A percentile compares a stretch with the other conserved stretches of the same genome.
Conservation (phyloP, 257 asterid species). For the Marsdenia floribunda region DNA sequence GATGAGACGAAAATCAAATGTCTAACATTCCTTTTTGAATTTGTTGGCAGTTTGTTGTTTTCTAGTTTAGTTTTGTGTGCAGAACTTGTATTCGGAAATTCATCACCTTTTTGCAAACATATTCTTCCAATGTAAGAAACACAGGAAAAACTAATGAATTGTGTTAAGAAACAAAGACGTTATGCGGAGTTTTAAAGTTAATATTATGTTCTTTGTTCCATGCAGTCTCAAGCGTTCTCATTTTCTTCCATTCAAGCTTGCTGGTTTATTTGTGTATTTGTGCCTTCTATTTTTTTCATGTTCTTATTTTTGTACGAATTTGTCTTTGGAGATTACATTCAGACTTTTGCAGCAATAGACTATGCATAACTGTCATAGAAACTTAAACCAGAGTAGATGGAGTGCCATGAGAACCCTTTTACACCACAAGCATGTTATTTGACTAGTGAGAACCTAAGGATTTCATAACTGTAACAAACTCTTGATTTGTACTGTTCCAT, state of each 20-base stretch:
- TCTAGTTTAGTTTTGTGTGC: neutral
- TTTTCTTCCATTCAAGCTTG: neutral
- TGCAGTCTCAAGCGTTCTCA: neutral
- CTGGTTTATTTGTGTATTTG: neutral
- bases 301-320: neutral
- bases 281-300: neutral
- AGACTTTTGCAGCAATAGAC: neutral
- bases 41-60: neutral
- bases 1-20: neutral
- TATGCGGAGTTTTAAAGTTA: neutral
- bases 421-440: neutral
- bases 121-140: neutral
- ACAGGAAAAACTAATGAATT: neutral
- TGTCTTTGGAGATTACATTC: neutral
- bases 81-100: neutral
- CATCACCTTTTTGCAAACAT: neutral
- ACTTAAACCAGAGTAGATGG: neutral
- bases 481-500: neutral
- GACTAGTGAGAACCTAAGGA: neutral
- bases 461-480: neutral
- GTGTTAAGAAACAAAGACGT: neutral
- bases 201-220: neutral
- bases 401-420: neutral
- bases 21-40: neutral
- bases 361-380: neutral